Base-by-base conservation (phyloP, 441 rosid species). In the Viola pubescens region DNA sequence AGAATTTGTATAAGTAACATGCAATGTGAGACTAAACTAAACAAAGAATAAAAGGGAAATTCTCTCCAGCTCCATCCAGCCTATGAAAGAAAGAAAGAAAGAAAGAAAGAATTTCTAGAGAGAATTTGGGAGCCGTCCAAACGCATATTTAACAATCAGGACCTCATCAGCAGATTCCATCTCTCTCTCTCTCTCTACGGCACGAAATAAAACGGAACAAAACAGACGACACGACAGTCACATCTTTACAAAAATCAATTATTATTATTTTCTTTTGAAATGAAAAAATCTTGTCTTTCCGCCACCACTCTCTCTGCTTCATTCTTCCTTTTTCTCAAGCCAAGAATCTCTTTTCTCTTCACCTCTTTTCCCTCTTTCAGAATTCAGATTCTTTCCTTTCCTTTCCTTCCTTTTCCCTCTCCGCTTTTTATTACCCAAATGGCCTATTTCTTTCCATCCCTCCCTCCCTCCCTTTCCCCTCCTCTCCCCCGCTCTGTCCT, bases 251-350 rank as follows among this genome's bases (percentile, higher is more conserved):
- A 19, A 19, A 19, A 46, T 46, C 11, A 10, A 42, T 5, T 42
- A 42, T 9, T 42, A 42, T n/a, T n/a, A n/a, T n/a, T n/a, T n/a
- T 6, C 4, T 8, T 9, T n/a, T 5, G 2, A 4, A 8, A 8
- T 46, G n/a, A 46, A 45, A 49, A 57, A 50, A 7, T 52, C 37
- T 57, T 34, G 42, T 49, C 58, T 61, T 56, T 65, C 7, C 11
- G 19, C 52, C 46, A 52, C 47, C 64, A 26, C n/a, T 48, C 59
- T 62, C 58, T 63, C 76, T 62, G 70, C 79, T 71, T 69, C 79
- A 58, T 50, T 76, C 70, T 72, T 66, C 73, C 80, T 72, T 82
- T 82, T 88, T 88, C 84, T 68, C 88, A 91, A 87, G 98, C 88
- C 78, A 87, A 89, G 98, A 91, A 89, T 91, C 94, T 81, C 78